phyloP scores from a whole-genome alignment of 208 protist genomes.

The Kentomonas sorsogonicus region DNA sequence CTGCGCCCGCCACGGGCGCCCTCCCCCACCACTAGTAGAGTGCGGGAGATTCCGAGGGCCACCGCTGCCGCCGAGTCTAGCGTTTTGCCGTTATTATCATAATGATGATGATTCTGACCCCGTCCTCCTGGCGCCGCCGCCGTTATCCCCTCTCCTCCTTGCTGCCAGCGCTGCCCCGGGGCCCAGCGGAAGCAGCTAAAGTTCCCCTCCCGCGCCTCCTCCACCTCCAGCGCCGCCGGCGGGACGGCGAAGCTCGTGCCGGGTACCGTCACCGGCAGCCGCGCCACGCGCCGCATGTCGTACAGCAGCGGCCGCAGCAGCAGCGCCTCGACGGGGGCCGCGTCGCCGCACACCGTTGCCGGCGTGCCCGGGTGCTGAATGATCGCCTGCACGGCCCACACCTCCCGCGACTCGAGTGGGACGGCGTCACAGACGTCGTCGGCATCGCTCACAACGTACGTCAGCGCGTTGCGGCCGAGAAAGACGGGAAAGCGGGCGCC shows the following conservation, averaged over 20 bases:
- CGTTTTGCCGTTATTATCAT: too few species aligned
- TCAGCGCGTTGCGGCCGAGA: constrained; percentile 56
- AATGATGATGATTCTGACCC: too few species aligned
- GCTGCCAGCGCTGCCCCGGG: too few species aligned
- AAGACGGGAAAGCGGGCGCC: constrained; percentile 14
- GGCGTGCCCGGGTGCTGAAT: constrained; percentile 27
- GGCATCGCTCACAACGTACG: constrained; percentile 62
- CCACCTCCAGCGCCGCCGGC: constrained; percentile 9
- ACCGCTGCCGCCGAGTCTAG: too few species aligned
- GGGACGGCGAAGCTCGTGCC: constrained; percentile 26
- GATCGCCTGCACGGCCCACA: constrained; percentile 74
- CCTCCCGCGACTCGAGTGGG: constrained; percentile 48
- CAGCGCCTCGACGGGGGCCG: constrained; percentile 37
- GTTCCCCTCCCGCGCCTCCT: constrained; percentile 28
- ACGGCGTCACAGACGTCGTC: constrained; percentile 77
- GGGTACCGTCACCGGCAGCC: constrained; percentile 35
- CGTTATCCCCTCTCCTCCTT: too few species aligned
- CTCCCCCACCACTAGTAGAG: too few species aligned
- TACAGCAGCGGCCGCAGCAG: constrained; percentile 31
- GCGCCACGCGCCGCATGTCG: constrained; percentile 31
- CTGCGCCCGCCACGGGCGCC: neutral
- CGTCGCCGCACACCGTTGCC: constrained; percentile 45
- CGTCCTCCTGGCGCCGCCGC: too few species aligned
- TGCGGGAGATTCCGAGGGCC: too few species aligned
- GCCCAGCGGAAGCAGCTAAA: constrained; percentile 40